Base-by-base conservation (phyloP, 2,329 filamentous ascomycete genomes). In the Fusarium subglutinans region DNA sequence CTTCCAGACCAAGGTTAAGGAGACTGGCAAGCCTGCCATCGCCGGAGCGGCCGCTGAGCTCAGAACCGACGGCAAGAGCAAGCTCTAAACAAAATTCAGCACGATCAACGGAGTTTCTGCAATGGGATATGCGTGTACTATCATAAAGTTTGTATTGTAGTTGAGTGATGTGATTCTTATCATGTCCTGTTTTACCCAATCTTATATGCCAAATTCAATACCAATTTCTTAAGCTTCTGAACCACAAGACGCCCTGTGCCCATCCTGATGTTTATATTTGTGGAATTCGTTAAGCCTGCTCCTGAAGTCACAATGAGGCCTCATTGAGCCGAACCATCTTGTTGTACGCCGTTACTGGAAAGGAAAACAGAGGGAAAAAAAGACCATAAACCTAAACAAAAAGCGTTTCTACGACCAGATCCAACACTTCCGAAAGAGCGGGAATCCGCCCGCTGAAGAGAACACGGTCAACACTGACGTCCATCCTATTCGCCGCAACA, bases 11-110 rank as follows among this genome's bases (percentile, higher is more conserved):
- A 95, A 91, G 83, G 94, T 98, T 74, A 94, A 95, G 85, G 95
- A 98, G 89, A 98, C 95, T 62, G 95, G 95, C 79, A 97, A 97
- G 89, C 86, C 94, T 78, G 94, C 93, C 69, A 97, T 98, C 81
- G 90, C 90, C 33, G 93, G 93, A 26, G 95, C 91, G 11, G 95
- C 93, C 37, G 94, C 90, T 6, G 94, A 97, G 87, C 86, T 97
- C 76, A 79, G 92, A 35, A 77, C 77, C 13, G 72, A 67, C 13
- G 68, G 66, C 50, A 79, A 79, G 74, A 79, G 77, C 75, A 81
- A 82, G 74, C 78, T 81, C 33, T 81, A 71, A 79, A 61, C 58
- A 58, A 70, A 60, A 41, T 35, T 53, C 45, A 58, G 61, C 43
- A 60, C 51, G 17, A 50, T 40, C n/a, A 56, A 63, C 38, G 64